A percentile compares a stretch with the other conserved stretches of the same genome.
These are phyloP conservation scores for Xanthoceras sorbifolium DNA, from an alignment of 345 rosid genomes.

Conservation along the genomic window DNA sequence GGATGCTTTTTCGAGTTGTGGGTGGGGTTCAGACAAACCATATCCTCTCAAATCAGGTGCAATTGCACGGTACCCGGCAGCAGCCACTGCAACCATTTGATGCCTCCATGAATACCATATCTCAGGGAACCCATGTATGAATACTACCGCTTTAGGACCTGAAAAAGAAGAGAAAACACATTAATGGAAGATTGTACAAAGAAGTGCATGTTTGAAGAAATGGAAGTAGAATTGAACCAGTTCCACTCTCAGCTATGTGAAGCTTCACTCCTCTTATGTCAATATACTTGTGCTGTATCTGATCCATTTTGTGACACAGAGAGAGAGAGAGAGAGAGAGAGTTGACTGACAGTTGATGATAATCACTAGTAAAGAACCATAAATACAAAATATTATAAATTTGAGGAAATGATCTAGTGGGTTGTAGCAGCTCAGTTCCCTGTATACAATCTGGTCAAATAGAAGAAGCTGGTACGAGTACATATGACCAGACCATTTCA, in stretches of 20 bases:
- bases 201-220: background rate
- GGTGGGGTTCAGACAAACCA: constrained; percentile 32
- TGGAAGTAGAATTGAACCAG: background rate
- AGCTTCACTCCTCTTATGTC: constrained; percentile 31
- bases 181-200: background rate
- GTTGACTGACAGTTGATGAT: background rate
- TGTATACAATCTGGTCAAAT: too few relatives aligned
- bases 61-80: constrained; percentile 38
- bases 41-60: constrained; percentile 48
- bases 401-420: background rate
- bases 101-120: constrained; percentile 52
- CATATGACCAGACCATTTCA: background rate
- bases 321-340: constrained; percentile 7
- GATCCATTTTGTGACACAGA: constrained; percentile 13
- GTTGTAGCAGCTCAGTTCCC: background rate
- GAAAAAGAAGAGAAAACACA: constrained; percentile 2
- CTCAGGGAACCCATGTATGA: constrained; percentile 49
- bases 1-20: constrained; percentile 29
- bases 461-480: background rate
- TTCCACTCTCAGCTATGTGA: constrained; percentile 34
- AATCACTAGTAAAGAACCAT: background rate
- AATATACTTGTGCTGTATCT: constrained; percentile 25
- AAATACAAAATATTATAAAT: background rate
- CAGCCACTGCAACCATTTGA: constrained; percentile 41
- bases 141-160: constrained; percentile 34